phyloP scores from a whole-genome alignment of 148 eudicot genomes.

The Amaranthus cruentus region DNA sequence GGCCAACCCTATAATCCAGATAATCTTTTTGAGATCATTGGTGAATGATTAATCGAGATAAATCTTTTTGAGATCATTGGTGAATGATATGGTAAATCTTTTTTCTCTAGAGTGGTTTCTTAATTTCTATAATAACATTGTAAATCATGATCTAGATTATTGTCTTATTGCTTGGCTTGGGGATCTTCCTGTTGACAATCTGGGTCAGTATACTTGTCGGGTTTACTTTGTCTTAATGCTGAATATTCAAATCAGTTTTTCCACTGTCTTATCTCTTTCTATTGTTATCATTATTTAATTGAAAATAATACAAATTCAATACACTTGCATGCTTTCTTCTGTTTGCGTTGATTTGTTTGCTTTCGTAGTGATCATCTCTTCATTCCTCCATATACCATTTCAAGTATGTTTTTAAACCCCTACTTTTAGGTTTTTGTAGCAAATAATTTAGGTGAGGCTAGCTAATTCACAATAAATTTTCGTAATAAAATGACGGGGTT shows the following conservation, averaged over 20 bases:
- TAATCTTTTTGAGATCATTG: background rate
- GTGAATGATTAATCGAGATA: background rate
- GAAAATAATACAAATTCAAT: constrained; percentile 8
- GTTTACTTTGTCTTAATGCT: constrained; percentile 14
- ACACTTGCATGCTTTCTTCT: constrained; percentile 20
- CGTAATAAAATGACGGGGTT: too few relatives aligned
- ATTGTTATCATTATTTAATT: background rate
- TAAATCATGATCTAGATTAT: constrained; percentile 13
- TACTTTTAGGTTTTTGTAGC: background rate
- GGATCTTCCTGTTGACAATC: constrained; percentile 31
- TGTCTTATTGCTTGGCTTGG: constrained; percentile 26
- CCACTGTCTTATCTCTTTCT: constrained; percentile 19
- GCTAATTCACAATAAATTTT: too few relatives aligned
- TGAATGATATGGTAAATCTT: background rate
- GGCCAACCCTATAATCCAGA: too few relatives aligned
- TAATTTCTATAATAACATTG: background rate
- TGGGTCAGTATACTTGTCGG: constrained; percentile 27
- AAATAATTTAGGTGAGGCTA: too few relatives aligned
- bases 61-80: background rate
- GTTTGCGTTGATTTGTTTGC: constrained; percentile 20
- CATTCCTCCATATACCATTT: background rate
- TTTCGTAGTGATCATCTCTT: background rate
- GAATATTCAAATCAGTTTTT: constrained; percentile 14
- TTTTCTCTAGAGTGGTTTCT: background rate
- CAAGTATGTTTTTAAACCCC: background rate